Conservation (phyloP, 768 basidiomycete genomes). For the Dentipellis sp. region DNA sequence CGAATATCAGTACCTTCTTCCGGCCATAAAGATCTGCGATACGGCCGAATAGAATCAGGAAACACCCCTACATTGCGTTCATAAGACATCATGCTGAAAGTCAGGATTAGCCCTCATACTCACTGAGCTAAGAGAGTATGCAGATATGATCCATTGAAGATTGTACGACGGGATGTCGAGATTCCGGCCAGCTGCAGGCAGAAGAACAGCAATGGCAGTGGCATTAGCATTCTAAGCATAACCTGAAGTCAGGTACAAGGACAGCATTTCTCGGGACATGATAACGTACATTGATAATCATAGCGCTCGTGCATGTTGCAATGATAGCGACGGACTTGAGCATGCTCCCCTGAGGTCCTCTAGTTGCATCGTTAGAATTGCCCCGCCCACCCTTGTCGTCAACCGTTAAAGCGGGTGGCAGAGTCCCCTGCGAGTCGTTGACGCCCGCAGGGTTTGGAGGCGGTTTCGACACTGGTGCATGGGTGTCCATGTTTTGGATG, state of each 20-base stretch:
- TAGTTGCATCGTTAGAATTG: not conserved
- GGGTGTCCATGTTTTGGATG: too few relatives aligned
- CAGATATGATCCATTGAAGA: conserved; percentile 61
- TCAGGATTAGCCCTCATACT: conserved; percentile 9
- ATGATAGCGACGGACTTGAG: conserved; percentile 13
- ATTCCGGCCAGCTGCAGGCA: conserved; percentile 25
- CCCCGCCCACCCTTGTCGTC: too few relatives aligned
- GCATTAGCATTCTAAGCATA: conserved; percentile 15
- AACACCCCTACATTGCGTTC: conserved; percentile 46
- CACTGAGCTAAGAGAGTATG: conserved; percentile 60
- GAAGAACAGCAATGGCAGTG: conserved; percentile 18
- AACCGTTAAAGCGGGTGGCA: too few relatives aligned
- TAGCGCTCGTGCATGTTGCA: conserved; percentile 20
- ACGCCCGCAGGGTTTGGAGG: too few relatives aligned
- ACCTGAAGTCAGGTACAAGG: not conserved
- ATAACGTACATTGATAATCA: conserved; percentile 21
- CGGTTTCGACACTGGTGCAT: too few relatives aligned
- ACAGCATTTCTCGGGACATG: not conserved
- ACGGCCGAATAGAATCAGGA: conserved; percentile 70
- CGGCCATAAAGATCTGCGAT: conserved; percentile 75
- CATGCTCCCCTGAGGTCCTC: not conserved
- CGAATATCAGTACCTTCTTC: conserved; percentile 55
- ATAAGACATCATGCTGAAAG: not conserved
- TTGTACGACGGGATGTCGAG: conserved; percentile 39
- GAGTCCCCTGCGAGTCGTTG: too few relatives aligned